These are phyloP conservation scores for Lepidium didymum DNA, from an alignment of 345 rosid genomes.

Conservation along the genomic window DNA sequence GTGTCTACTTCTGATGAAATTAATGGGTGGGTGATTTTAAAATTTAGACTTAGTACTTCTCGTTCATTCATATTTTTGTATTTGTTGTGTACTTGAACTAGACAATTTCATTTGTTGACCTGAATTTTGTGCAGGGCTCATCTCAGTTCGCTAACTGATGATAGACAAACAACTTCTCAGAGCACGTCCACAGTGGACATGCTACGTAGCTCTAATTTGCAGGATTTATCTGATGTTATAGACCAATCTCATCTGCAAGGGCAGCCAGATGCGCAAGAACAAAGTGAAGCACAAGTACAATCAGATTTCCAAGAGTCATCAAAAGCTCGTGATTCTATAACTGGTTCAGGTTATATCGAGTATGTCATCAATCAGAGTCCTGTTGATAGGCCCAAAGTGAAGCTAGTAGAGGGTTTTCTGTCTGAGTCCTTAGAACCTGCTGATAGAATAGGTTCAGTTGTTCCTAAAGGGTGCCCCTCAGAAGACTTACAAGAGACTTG, in stretches of 20 bases:
- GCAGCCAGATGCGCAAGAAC: slow-evolving; percentile 12
- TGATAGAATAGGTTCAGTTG: slow-evolving; percentile 35
- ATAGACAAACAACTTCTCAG: slow-evolving; percentile 17
- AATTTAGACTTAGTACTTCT: background rate
- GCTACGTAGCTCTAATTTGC: slow-evolving; percentile 27
- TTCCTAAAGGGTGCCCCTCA: slow-evolving; percentile 35
- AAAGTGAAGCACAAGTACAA: slow-evolving; percentile 18
- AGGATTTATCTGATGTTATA: slow-evolving; percentile 14
- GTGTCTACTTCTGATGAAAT: slow-evolving; percentile 29
- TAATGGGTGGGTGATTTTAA: slow-evolving; percentile 22
- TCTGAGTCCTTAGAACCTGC: slow-evolving; percentile 31
- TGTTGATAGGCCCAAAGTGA: slow-evolving; percentile 42
- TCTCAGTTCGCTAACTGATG: slow-evolving; percentile 22
- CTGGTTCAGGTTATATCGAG: slow-evolving; percentile 60
- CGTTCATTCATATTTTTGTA: background rate
- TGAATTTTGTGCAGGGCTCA: slow-evolving; percentile 12
- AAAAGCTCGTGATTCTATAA: slow-evolving; percentile 51
- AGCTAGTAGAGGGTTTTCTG: slow-evolving; percentile 36
- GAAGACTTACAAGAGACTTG: slow-evolving; percentile 31
- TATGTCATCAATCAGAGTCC: slow-evolving; percentile 46
- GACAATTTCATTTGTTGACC: background rate
- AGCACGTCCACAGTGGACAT: slow-evolving; percentile 30
- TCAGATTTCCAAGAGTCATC: slow-evolving; percentile 31
- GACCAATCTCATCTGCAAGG: slow-evolving; percentile 25
- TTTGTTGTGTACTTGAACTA: background rate